These are phyloP conservation scores for Kluyveromyces nonfermentans DNA, from an alignment of 805 yeast species.

Conservation along the genomic window DNA sequence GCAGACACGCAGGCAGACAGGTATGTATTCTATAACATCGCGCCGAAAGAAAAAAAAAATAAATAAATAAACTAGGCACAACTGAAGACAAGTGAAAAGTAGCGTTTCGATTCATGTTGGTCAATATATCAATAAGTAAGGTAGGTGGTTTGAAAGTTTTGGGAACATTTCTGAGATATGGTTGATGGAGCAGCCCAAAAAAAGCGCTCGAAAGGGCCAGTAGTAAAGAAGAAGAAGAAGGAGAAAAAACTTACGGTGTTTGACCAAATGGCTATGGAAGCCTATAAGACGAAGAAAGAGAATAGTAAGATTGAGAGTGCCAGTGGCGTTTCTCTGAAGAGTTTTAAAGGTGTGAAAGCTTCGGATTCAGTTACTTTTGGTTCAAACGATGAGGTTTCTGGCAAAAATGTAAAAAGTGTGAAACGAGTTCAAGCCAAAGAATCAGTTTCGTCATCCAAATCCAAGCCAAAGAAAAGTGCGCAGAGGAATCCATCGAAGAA, in stretches of 20 bases:
- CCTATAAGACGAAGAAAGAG: constrained; percentile 18
- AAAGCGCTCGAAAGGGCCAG: constrained; percentile 21
- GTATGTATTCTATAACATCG: too few species aligned
- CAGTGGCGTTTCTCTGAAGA: constrained; percentile 31
- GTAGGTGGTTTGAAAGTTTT: too few species aligned
- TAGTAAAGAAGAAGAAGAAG: constrained; percentile 7
- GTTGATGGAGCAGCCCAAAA: constrained; percentile 28
- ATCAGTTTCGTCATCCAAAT: background rate
- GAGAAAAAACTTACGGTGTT: constrained; percentile 19
- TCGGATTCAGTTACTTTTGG: background rate
- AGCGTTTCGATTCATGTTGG: too few species aligned
- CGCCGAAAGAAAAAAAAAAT: too few species aligned
- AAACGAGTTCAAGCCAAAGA: background rate
- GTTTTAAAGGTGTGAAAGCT: constrained; percentile 29
- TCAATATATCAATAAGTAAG: too few species aligned
- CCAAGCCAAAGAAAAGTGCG: background rate
- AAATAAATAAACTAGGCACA: too few species aligned
- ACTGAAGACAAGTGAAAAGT: too few species aligned
- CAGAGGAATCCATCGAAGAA: background rate
- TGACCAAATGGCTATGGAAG: constrained; percentile 21
- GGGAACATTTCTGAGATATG: too few species aligned
- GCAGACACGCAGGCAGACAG: too few species aligned
- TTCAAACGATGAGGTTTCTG: background rate
- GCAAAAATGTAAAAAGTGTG: background rate
- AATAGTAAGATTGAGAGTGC: constrained; percentile 35